Conservation (phyloP, 1,284 basidiomycete species). For the Fomitopsis schrenkii region DNA sequence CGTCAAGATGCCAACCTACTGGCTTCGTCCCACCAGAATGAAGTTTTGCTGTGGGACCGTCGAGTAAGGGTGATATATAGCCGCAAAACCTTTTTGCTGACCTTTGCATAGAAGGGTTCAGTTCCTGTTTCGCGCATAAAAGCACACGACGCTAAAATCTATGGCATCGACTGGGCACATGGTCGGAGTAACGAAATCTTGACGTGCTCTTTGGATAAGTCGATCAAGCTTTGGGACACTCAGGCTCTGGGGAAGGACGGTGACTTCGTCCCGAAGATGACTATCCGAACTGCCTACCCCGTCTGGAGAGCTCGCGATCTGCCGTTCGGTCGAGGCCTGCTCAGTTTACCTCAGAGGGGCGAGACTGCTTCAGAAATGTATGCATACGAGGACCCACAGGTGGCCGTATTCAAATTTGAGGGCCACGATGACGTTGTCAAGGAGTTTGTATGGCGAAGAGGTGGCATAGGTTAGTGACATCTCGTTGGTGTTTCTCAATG, state of each 20-base stretch:
- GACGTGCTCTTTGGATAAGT: conserved; percentile 90
- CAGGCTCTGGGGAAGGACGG: conserved; percentile 19
- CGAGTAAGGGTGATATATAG: conserved; percentile 44
- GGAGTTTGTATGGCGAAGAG: conserved; percentile 94
- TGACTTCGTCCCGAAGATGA: conserved; percentile 38
- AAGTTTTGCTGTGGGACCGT: conserved; percentile 86
- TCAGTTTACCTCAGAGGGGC: conserved; percentile 89
- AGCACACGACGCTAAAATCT: conserved; percentile 87
- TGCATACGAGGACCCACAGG: conserved; percentile 42
- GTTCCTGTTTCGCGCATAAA: conserved; percentile 73
- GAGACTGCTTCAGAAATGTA: conserved; percentile 88
- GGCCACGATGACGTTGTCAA: conserved; percentile 94
- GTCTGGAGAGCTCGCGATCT: conserved; percentile 93
- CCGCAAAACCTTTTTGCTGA: neutral
- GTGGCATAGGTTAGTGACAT: conserved; percentile 44
- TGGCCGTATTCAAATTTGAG: conserved; percentile 75
- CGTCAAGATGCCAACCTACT: conserved; percentile 79
- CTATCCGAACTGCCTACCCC: conserved; percentile 79
- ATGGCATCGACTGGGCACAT: conserved; percentile 94
- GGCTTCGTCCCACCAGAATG: conserved; percentile 82
- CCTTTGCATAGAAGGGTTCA: conserved; percentile 73
- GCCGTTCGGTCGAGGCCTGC: conserved; percentile 88
- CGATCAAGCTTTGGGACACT: conserved; percentile 83
- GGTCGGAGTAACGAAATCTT: conserved; percentile 71
- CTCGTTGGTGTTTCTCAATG: conserved; percentile 27